Percentiles rank a stretch among this genome's conserved stretches.
Conservation (phyloP, 2,329 filamentous ascomycete species). For the Elsinoe arachidis region DNA sequence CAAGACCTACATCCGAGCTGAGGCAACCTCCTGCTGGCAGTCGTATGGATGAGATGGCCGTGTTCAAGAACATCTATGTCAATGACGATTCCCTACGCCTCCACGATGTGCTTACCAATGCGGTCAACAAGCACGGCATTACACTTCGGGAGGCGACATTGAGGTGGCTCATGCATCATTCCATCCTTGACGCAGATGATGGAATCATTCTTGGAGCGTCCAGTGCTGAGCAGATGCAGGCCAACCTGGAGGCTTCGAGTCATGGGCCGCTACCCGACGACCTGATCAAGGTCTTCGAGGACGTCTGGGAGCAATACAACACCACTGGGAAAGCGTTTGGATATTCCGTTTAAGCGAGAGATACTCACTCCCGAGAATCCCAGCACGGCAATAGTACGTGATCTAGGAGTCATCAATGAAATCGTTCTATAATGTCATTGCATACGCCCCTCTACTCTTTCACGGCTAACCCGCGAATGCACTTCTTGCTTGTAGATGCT, state of each 20-base stretch:
- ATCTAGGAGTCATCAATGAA: too few relatives aligned
- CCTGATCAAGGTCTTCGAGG: conserved; percentile 21
- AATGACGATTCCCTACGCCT: conserved; percentile 35
- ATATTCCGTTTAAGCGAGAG: conserved; percentile 16
- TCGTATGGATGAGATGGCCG: conserved; percentile 24
- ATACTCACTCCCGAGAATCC: too few relatives aligned
- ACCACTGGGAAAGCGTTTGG: conserved; percentile 17
- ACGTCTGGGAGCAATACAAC: conserved; percentile 18
- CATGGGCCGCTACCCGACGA: conserved; percentile 19
- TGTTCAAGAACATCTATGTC: conserved; percentile 33
- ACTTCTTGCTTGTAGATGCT: background rate
- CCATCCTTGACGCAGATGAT: conserved; percentile 28
- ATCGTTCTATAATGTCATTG: too few relatives aligned
- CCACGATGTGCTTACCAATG: conserved; percentile 31
- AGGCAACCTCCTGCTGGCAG: conserved; percentile 20
- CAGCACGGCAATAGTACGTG: too few relatives aligned
- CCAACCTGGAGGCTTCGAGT: conserved; percentile 24
- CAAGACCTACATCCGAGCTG: conserved; percentile 31
- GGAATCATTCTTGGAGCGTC: conserved; percentile 33
- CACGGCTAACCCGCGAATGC: background rate
- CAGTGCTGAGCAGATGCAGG: conserved; percentile 24
- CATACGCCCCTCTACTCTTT: background rate
- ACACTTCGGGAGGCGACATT: conserved; percentile 37
- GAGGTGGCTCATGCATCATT: conserved; percentile 41
- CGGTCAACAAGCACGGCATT: conserved; percentile 31